These are phyloP conservation scores for Fusarium ambrosium DNA, from an alignment of 2,329 filamentous ascomycete genomes.

Conservation along the genomic window DNA sequence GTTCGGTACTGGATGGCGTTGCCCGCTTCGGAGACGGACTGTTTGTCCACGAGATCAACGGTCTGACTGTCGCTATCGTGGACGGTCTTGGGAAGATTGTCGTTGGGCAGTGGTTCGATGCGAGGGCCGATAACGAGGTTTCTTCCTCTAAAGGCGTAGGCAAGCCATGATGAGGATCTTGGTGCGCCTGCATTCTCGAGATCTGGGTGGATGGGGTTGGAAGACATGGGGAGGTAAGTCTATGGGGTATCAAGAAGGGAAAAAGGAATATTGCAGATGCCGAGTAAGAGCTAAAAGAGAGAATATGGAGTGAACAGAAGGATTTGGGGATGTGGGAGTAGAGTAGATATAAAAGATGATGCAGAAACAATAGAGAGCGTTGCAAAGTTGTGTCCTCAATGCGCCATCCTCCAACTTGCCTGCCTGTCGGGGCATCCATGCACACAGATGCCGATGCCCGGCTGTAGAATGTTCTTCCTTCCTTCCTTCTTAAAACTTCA, in stretches of 20 bases:
- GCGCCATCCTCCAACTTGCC: background rate
- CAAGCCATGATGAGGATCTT: constrained; percentile 44
- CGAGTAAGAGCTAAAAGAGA: background rate
- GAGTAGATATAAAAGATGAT: background rate
- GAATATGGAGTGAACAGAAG: background rate
- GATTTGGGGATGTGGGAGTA: background rate
- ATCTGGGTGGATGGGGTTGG: constrained; percentile 17
- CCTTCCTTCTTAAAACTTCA: background rate
- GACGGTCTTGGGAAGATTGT: constrained; percentile 45
- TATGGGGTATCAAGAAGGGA: background rate
- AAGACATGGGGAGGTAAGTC: constrained; percentile 15
- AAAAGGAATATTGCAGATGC: background rate
- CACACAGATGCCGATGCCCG: background rate
- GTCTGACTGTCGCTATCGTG: constrained; percentile 58
- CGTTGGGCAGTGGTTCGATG: constrained; percentile 61
- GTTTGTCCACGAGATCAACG: constrained; percentile 66
- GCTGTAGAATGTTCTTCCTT: background rate
- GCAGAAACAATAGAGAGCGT: background rate
- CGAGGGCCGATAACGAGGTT: constrained; percentile 62
- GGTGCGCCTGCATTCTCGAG: constrained; percentile 15
- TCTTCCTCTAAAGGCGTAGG: constrained; percentile 54
- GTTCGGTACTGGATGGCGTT: constrained; percentile 91
- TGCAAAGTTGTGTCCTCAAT: background rate
- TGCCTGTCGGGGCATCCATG: background rate
- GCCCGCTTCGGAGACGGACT: constrained; percentile 81